Conservation (phyloP, 2,329 filamentous ascomycete species). For the Lecanoromycetidae sp. region DNA sequence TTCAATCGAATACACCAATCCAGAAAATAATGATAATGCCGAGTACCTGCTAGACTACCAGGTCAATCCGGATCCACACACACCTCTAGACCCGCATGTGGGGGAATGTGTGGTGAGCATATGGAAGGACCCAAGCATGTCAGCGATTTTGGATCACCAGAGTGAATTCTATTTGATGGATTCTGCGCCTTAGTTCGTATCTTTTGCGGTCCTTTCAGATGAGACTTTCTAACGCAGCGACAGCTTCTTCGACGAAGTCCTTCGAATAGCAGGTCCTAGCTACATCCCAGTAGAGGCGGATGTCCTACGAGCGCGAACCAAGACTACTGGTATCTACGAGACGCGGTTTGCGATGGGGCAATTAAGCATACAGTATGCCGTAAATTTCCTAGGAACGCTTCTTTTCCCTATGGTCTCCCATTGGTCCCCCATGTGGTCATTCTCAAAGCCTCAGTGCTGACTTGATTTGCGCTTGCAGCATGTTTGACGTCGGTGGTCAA, state of each 20-base stretch:
- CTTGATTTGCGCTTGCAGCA: constrained; percentile 44
- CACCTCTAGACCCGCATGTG: constrained; percentile 66
- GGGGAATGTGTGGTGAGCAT: constrained; percentile 72
- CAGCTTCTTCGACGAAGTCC: constrained; percentile 92
- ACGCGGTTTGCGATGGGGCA: constrained; percentile 98
- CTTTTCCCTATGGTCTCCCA: neutral
- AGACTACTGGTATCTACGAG: constrained; percentile 98
- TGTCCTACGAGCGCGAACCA: constrained; percentile 87
- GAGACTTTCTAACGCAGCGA: constrained; percentile 14
- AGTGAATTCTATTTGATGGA: constrained; percentile 99
- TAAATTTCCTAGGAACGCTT: neutral
- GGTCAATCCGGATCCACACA: constrained; percentile 80
- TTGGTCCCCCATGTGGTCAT: constrained; percentile 17
- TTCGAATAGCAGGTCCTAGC: constrained; percentile 67
- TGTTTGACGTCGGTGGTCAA: constrained; percentile 98
- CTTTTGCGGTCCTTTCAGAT: neutral
- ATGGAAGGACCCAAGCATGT: constrained; percentile 80
- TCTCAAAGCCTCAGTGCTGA: constrained; percentile 2
- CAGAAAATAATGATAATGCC: constrained; percentile 60
- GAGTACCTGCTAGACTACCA: constrained; percentile 78
- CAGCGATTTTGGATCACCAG: constrained; percentile 77
- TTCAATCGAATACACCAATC: constrained; percentile 62
- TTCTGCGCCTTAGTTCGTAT: constrained; percentile 84
- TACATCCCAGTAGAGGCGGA: constrained; percentile 93
- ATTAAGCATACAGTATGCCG: constrained; percentile 86